phyloP scores from a whole-genome alignment of 495 filamentous ascomycete species.

The Trichoderma parareesei region DNA sequence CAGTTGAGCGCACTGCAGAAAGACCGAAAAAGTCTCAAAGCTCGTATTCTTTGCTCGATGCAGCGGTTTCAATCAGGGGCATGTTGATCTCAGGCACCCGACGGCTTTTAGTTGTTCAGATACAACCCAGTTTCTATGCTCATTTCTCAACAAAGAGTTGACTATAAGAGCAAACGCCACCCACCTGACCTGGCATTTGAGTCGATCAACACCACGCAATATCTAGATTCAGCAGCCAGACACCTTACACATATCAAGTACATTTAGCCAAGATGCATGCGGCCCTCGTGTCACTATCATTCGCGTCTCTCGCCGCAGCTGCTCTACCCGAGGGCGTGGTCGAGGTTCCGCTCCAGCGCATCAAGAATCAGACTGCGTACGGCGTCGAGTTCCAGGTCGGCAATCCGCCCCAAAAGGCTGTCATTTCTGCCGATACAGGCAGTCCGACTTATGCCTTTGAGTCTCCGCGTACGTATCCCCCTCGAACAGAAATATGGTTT shows the following conservation, averaged over 20 bases:
- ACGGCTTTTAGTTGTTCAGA: too few relatives aligned
- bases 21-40: neutral
- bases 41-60: neutral
- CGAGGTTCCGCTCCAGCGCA: neutral
- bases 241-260: neutral
- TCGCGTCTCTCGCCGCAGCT: neutral
- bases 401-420: neutral
- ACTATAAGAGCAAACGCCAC: neutral
- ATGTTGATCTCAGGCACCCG: neutral
- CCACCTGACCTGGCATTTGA: neutral
- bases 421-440: constrained; percentile 2
- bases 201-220: neutral
- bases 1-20: neutral
- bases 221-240: too few relatives aligned
- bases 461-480: neutral
- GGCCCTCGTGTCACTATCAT: neutral
- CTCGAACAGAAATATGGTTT: neutral
- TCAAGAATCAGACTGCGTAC: neutral
- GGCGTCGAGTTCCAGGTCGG: neutral
- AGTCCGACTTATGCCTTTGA: constrained; percentile 3
- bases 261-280: neutral
- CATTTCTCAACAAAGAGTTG: too few relatives aligned
- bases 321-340: neutral
- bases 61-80: neutral
- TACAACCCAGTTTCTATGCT: too few relatives aligned